Evolutionary conservation across 2,329 filamentous ascomycete genomes (phyloP).

Genomic region (Pseudogymnoascus sp.): DNA sequence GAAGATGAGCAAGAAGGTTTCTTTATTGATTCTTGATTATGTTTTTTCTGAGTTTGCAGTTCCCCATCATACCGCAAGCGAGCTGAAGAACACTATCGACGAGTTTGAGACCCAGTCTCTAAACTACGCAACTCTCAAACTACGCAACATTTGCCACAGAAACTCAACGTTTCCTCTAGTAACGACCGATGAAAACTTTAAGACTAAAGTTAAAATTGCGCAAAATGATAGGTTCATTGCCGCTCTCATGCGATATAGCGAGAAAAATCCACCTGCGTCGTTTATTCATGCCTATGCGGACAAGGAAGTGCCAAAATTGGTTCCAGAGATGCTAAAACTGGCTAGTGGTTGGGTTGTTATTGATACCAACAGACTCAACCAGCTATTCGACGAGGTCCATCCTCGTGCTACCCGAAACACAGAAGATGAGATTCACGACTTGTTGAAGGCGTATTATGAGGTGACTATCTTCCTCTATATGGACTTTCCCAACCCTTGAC

Average conservation of each 20-base stretch:
- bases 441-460: conserved; percentile 32
- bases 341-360: conserved; percentile 11
- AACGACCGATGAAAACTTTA: conserved; percentile 14
- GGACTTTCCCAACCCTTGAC: not conserved
- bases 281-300: conserved; percentile 5
- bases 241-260: conserved; percentile 13
- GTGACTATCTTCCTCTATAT: conserved; percentile 16
- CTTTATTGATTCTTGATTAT: conserved; percentile 16
- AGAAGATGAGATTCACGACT: conserved; percentile 29
- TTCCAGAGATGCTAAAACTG: not conserved
- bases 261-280: conserved; percentile 3
- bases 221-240: conserved; percentile 13
- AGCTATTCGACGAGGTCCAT: conserved; percentile 19
- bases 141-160: conserved; percentile 8
- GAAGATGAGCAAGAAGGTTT: conserved; percentile 14
- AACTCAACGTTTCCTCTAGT: conserved; percentile 12
- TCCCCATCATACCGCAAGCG: not conserved
- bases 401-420: conserved; percentile 22
- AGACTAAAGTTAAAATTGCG: conserved; percentile 12
- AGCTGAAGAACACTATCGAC: conserved; percentile 7
- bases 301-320: not conserved
- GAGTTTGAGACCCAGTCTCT: not conserved
- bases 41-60: conserved; percentile 11
- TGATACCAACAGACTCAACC: conserved; percentile 1
- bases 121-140: not conserved